Evolutionary conservation across 2,329 filamentous ascomycete genomes (phyloP).

Genomic region (Trichoderma oligosporum): DNA sequence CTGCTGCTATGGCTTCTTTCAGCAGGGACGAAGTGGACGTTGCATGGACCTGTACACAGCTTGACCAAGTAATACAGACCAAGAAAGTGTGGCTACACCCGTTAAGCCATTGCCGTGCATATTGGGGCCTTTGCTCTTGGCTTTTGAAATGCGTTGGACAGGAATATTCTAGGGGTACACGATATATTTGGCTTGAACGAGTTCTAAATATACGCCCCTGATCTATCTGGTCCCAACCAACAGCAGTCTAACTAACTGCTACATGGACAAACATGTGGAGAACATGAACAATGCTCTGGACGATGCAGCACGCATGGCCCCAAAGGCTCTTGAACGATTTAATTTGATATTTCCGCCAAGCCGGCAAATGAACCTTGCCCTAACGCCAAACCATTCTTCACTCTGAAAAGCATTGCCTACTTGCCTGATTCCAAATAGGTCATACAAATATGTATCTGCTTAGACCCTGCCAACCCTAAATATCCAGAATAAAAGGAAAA

Average conservation of each 20-base stretch:
- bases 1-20: no score
- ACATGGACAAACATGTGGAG: neutral
- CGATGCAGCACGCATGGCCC: neutral
- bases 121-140: neutral
- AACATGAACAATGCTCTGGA: neutral
- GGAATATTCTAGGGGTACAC: neutral
- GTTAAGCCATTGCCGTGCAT: slow-evolving; percentile 15
- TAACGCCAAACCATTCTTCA: neutral
- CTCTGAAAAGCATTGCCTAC: neutral
- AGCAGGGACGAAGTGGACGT: neutral
- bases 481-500: neutral
- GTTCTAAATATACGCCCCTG: neutral
- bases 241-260: neutral
- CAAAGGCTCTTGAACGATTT: neutral
- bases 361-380: neutral
- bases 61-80: neutral
- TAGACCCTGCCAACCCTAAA: neutral
- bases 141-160: neutral
- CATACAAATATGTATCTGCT: neutral
- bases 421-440: neutral
- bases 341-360: neutral
- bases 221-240: no score
- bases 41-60: neutral
- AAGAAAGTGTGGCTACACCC: slow-evolving; percentile 7
- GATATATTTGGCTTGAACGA: neutral